These are phyloP conservation scores for Rhodofomes roseus DNA, from an alignment of 1,284 basidiomycete species.

Conservation along the genomic window DNA sequence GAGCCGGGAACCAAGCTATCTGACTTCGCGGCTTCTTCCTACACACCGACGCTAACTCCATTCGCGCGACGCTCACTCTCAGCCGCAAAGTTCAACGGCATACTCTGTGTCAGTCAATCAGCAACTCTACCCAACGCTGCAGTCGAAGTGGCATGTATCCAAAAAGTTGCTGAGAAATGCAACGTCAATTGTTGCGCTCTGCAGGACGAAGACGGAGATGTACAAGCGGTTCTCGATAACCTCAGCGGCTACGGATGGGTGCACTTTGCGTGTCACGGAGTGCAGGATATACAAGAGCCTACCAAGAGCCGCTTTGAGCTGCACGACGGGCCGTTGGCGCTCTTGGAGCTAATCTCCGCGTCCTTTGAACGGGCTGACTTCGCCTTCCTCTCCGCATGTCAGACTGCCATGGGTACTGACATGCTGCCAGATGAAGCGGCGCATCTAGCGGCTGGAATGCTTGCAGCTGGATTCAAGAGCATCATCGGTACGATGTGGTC, in stretches of 20 bases:
- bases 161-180: background rate
- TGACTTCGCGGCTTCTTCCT: conserved; percentile 23
- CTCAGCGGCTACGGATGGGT: conserved; percentile 19
- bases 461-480: conserved; percentile 31
- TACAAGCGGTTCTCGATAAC: background rate
- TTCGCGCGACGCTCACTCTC: background rate
- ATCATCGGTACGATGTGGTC: conserved; percentile 33
- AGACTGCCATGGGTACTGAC: conserved; percentile 29
- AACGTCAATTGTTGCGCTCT: background rate
- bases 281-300: conserved; percentile 21
- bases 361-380: conserved; percentile 7
- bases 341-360: conserved; percentile 19
- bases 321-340: conserved; percentile 19
- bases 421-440: conserved; percentile 25
- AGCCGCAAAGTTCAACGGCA: background rate
- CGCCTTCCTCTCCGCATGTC: conserved; percentile 33
- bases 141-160: background rate
- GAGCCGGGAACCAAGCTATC: background rate
- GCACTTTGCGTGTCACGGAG: conserved; percentile 31
- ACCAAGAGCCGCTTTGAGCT: conserved; percentile 23
- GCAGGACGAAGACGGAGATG: background rate
- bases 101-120: background rate
- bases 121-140: background rate
- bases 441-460: conserved; percentile 31
- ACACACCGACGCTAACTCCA: conserved; percentile 17